These are phyloP conservation scores for Stachybotrys chartarum DNA, from an alignment of 2,329 filamentous ascomycete species.

Conservation along the genomic window DNA sequence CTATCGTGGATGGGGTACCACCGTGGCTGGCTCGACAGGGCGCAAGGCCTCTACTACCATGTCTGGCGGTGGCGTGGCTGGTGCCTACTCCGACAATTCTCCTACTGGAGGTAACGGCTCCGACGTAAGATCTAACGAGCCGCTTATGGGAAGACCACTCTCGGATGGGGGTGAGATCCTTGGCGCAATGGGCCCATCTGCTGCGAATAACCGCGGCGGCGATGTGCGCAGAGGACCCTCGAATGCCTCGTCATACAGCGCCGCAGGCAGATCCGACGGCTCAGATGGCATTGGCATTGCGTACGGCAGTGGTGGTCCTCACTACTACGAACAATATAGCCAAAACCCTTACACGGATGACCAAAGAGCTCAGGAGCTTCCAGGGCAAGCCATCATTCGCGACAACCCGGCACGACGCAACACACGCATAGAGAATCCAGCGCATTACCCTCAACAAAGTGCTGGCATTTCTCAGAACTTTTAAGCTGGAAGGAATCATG, in stretches of 20 bases:
- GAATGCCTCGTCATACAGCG: slow-evolving; percentile 93
- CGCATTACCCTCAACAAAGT: slow-evolving; percentile 85
- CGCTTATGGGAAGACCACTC: slow-evolving; percentile 40
- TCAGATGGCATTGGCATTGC: slow-evolving; percentile 46
- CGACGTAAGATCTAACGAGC: slow-evolving; percentile 63
- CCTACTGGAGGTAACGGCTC: slow-evolving; percentile 59
- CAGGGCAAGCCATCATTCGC: slow-evolving; percentile 72
- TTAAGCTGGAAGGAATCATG: slow-evolving; percentile 31
- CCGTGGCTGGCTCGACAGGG: slow-evolving; percentile 60
- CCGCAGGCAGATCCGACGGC: slow-evolving; percentile 65
- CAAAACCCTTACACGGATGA: slow-evolving; percentile 48
- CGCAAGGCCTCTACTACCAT: slow-evolving; percentile 86
- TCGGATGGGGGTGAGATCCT: slow-evolving; percentile 75
- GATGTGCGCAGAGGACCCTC: slow-evolving; percentile 85
- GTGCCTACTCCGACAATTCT: slow-evolving; percentile 69
- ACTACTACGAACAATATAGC: slow-evolving; percentile 54
- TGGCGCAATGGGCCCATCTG: slow-evolving; percentile 70
- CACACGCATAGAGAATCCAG: slow-evolving; percentile 87
- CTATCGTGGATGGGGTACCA: slow-evolving; percentile 92
- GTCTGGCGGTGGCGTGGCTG: slow-evolving; percentile 62
- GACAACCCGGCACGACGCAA: slow-evolving; percentile 90
- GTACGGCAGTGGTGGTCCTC: slow-evolving; percentile 36
- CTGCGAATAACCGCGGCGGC: slow-evolving; percentile 54
- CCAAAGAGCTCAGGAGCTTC: slow-evolving; percentile 33
- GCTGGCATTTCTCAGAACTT: slow-evolving; percentile 98